Evolutionary conservation across 1,284 basidiomycete species (phyloP).

Genomic region (Ustilago tritici): DNA sequence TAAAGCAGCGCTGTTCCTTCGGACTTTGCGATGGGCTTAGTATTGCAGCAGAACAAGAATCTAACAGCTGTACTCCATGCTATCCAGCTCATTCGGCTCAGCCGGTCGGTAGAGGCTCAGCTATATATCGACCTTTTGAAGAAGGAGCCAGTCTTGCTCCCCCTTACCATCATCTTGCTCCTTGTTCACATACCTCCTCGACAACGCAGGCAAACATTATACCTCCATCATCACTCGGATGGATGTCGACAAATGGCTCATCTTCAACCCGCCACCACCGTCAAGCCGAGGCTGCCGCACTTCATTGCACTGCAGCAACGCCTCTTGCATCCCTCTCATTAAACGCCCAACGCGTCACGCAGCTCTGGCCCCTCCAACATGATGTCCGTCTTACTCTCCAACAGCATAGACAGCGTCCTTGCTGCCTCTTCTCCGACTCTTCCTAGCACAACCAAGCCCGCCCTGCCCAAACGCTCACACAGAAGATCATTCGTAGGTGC

Average conservation of each 20-base stretch:
- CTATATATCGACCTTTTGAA: too few species aligned
- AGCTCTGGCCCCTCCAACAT: neutral
- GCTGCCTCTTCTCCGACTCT: neutral
- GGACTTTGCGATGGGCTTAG: too few species aligned
- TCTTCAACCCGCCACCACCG: neutral
- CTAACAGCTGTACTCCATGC: too few species aligned
- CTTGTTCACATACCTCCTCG: neutral
- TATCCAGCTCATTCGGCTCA: too few species aligned
- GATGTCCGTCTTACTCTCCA: neutral
- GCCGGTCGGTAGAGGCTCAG: too few species aligned
- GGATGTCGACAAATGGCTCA: too few species aligned
- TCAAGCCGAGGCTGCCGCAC: neutral
- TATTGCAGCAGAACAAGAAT: too few species aligned
- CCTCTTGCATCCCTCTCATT: neutral
- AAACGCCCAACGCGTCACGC: neutral
- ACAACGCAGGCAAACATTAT: too few species aligned
- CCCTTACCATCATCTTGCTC: neutral
- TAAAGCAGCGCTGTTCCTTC: too few species aligned
- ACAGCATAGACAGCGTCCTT: neutral
- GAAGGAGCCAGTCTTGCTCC: too few species aligned
- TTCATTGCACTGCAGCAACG: constrained; percentile 5
- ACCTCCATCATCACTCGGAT: too few species aligned
- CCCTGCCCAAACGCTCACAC: constrained; percentile 14
- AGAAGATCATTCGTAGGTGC: constrained; percentile 10
- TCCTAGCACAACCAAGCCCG: neutral